Percentiles rank a stretch among this genome's conserved stretches.
These are phyloP conservation scores for Camellia oleifera DNA, from an alignment of 179 eudicot genomes.

Conservation along the genomic window DNA sequence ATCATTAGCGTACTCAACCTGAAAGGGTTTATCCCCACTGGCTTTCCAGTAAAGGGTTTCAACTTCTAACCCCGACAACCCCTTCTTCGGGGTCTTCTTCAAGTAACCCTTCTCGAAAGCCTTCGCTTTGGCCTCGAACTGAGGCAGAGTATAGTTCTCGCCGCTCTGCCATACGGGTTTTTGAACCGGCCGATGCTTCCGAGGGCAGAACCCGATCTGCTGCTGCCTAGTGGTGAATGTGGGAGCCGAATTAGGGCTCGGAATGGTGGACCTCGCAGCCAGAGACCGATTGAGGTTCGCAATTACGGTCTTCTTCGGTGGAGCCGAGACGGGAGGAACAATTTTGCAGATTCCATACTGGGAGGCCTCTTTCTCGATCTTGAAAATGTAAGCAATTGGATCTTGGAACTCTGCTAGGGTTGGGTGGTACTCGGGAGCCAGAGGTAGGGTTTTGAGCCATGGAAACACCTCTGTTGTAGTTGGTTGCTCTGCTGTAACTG, in stretches of 20 bases:
- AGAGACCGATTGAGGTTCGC: slow-evolving; percentile 62
- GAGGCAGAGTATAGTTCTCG: slow-evolving; percentile 61
- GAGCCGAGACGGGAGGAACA: slow-evolving; percentile 74
- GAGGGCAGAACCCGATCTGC: slow-evolving; percentile 91
- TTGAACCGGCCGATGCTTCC: slow-evolving; percentile 80
- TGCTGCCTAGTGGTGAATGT: slow-evolving; percentile 85
- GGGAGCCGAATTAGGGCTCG: slow-evolving; percentile 46
- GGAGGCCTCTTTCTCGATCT: slow-evolving; percentile 90
- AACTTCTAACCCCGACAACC: slow-evolving; percentile 45
- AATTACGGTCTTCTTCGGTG: slow-evolving; percentile 47
- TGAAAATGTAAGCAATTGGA: slow-evolving; percentile 90
- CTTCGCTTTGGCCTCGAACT: slow-evolving; percentile 81
- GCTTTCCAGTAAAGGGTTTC: slow-evolving; percentile 95
- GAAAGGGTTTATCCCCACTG: slow-evolving; percentile 68
- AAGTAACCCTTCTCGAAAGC: slow-evolving; percentile 61
- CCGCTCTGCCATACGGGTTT: slow-evolving; percentile 98
- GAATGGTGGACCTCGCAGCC: slow-evolving; percentile 24
- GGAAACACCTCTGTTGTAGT: slow-evolving; percentile 57
- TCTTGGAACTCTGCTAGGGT: slow-evolving; percentile 87
- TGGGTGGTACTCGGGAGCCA: slow-evolving; percentile 93
- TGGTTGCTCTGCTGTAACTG: slow-evolving; percentile 31
- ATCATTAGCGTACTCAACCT: slow-evolving; percentile 96
- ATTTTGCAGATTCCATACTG: slow-evolving; percentile 88
- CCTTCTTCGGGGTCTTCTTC: slow-evolving; percentile 50
- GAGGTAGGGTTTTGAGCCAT: slow-evolving; percentile 87